phyloP scores from a whole-genome alignment of 2,329 filamentous ascomycete genomes.

The Diaporthe sp. region DNA sequence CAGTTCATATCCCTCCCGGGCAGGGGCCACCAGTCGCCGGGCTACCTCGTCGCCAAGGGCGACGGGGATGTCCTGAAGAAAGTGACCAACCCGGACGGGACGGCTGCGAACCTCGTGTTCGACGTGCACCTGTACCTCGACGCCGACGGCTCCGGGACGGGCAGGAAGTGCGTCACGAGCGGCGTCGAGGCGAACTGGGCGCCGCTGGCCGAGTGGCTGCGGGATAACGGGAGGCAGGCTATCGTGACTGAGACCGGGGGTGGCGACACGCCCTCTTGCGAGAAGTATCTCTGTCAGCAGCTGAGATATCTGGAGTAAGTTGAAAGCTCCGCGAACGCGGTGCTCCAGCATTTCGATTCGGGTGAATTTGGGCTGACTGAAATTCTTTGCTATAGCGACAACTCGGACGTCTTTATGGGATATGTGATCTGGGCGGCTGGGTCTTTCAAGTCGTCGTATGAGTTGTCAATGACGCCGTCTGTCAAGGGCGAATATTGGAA shows the following conservation, averaged over 20 bases:
- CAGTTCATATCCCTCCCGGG: conserved; percentile 75
- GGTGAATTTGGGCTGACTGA: too few species aligned
- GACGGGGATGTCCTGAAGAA: conserved; percentile 60
- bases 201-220: conserved; percentile 52
- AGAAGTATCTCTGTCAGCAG: conserved; percentile 49
- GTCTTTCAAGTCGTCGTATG: conserved; percentile 19
- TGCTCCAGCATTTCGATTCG: too few species aligned
- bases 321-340: too few species aligned
- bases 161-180: conserved; percentile 65
- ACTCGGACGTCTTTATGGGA: conserved; percentile 22
- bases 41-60: conserved; percentile 62
- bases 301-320: conserved; percentile 47
- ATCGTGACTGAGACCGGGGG: conserved; percentile 54
- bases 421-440: conserved; percentile 25
- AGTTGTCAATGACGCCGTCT: conserved; percentile 7
- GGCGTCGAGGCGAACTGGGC: conserved; percentile 51
- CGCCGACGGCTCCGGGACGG: conserved; percentile 67
- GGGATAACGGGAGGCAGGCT: conserved; percentile 49
- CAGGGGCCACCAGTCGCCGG: conserved; percentile 61
- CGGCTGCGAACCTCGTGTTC: conserved; percentile 66
- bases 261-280: conserved; percentile 51
- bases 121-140: conserved; percentile 74
- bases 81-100: conserved; percentile 70
- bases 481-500: background rate
- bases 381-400: background rate